These are phyloP conservation scores for Thoreauomyces humboldtii DNA, from an alignment of 192 early-diverging fungal genomes.

Conservation along the genomic window DNA sequence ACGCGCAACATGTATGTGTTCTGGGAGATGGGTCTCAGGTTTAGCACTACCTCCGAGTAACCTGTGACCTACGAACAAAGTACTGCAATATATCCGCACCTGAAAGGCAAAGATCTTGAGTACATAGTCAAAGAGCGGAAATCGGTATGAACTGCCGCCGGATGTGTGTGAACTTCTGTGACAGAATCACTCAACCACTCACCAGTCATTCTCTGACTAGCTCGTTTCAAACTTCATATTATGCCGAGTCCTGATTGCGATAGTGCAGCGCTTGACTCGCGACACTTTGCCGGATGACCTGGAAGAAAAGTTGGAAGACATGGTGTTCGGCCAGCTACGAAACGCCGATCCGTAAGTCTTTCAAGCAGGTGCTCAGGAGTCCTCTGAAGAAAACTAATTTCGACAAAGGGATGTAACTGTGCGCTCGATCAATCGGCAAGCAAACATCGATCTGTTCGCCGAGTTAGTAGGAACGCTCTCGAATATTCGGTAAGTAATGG, in stretches of 20 bases:
- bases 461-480: conserved; percentile 92
- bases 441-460: conserved; percentile 87
- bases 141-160: conserved; percentile 49
- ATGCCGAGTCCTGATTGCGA: conserved; percentile 81
- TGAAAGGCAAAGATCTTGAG: conserved; percentile 48
- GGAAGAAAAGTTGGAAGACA: conserved; percentile 86
- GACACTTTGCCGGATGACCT: conserved; percentile 76
- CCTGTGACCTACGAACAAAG: neutral
- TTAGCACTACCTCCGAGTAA: neutral
- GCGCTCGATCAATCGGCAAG: conserved; percentile 72
- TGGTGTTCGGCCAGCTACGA: conserved; percentile 86
- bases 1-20: conserved; percentile 37
- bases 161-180: neutral
- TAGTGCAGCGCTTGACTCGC: conserved; percentile 71
- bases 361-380: too few relatives aligned
- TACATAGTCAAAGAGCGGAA: conserved; percentile 60
- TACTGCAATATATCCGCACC: conserved; percentile 20
- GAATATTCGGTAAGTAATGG: conserved; percentile 54
- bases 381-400: too few relatives aligned
- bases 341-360: conserved; percentile 80
- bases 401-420: conserved; percentile 36
- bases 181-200: neutral
- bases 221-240: conserved; percentile 68
- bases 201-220: conserved; percentile 14
- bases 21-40: too few relatives aligned